These are phyloP conservation scores for Aspergillus thermomutatus DNA, from an alignment of 2,329 filamentous ascomycete genomes.

Conservation along the genomic window DNA sequence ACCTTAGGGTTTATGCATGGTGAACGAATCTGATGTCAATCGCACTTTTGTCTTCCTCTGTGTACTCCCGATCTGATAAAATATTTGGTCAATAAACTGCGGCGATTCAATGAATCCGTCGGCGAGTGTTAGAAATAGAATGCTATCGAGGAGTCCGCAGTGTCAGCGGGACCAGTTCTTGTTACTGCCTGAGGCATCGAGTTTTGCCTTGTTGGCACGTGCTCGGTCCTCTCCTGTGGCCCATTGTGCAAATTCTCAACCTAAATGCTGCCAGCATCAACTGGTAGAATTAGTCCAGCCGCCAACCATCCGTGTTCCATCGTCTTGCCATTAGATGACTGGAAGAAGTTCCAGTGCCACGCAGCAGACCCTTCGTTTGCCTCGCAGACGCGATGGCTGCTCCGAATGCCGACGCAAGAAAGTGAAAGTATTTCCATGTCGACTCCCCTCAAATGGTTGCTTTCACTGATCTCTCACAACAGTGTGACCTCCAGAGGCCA, in stretches of 20 bases:
- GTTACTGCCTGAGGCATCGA: background rate
- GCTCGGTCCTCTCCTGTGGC: background rate
- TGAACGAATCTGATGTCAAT: background rate
- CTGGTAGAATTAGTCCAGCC: too few relatives aligned
- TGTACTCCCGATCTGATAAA: too few relatives aligned
- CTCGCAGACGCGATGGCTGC: constrained; percentile 27
- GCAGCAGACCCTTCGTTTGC: background rate
- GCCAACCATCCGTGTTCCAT: background rate
- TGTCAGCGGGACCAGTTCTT: background rate
- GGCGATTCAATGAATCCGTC: background rate
- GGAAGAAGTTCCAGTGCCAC: background rate
- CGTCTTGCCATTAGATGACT: background rate
- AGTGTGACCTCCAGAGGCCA: constrained; percentile 26
- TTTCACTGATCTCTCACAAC: background rate
- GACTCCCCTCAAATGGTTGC: background rate
- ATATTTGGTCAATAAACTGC: background rate
- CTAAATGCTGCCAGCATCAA: background rate
- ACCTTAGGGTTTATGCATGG: background rate
- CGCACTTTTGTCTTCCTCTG: background rate
- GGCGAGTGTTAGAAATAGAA: background rate
- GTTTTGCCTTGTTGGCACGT: background rate
- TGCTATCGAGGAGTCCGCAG: background rate
- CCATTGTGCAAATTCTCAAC: too few relatives aligned
- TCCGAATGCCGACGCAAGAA: constrained; percentile 30
- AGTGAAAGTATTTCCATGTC: constrained; percentile 18